phyloP scores from a whole-genome alignment of 306 rosid species.

The Malus sylvestris region DNA sequence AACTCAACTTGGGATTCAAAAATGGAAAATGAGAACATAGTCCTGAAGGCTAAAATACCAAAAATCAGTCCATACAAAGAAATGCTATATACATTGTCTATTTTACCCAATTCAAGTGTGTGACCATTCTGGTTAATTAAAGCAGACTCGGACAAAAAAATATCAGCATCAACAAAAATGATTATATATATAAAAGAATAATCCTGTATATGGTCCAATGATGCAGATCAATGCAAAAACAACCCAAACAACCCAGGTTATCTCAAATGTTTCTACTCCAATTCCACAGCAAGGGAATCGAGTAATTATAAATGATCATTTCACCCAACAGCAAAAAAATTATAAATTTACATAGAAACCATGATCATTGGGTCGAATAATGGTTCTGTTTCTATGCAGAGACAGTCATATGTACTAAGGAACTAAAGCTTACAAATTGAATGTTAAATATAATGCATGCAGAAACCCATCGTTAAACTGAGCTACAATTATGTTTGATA shows the following conservation, averaged over 20 bases:
- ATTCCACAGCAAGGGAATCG: neutral
- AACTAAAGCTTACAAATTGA: neutral
- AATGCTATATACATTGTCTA: neutral
- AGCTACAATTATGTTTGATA: neutral
- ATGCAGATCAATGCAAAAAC: neutral
- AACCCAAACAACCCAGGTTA: neutral
- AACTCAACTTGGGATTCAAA: neutral
- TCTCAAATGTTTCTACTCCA: neutral
- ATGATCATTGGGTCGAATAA: neutral
- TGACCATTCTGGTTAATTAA: neutral
- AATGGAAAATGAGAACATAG: neutral
- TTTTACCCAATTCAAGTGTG: neutral
- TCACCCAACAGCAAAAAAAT: neutral
- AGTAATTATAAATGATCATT: too few species aligned
- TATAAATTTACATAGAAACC: neutral
- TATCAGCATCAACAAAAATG: neutral
- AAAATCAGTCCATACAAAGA: neutral
- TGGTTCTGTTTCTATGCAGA: neutral
- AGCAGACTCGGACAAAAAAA: neutral
- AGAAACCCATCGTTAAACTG: neutral
- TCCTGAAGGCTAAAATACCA: neutral
- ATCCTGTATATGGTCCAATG: neutral
- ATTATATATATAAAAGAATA: neutral
- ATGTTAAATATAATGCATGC: neutral
- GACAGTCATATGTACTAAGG: neutral